phyloP scores from a whole-genome alignment of 148 eudicot species.

The Camellia sinensis region DNA sequence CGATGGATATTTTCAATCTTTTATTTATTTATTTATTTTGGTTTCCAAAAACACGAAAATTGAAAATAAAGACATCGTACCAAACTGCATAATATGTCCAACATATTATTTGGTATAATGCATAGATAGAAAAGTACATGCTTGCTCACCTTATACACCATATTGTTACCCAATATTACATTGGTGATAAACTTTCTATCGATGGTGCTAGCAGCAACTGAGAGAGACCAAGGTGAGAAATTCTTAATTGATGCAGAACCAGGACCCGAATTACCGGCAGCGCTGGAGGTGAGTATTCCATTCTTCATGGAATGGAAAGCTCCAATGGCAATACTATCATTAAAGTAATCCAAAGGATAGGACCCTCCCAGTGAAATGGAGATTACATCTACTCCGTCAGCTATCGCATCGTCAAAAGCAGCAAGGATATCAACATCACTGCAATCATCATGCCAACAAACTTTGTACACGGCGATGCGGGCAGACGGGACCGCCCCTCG shows the following conservation, averaged over 20 bases:
- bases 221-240: slow-evolving; percentile 32
- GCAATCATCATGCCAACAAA: slow-evolving; percentile 24
- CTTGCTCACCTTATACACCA: slow-evolving; percentile 20
- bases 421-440: slow-evolving; percentile 18
- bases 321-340: slow-evolving; percentile 25
- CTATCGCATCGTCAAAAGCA: slow-evolving; percentile 31
- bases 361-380: slow-evolving; percentile 19
- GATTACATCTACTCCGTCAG: slow-evolving; percentile 31
- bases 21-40: no score
- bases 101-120: no score
- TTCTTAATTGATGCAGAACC: not conserved
- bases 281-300: slow-evolving; percentile 26
- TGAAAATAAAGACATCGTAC: no score
- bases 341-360: not conserved
- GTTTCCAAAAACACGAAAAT: no score
- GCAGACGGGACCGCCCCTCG: slow-evolving; percentile 43
- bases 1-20: no score
- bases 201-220: slow-evolving; percentile 34
- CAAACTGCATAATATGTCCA: no score
- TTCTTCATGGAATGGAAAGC: slow-evolving; percentile 26
- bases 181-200: slow-evolving; percentile 31
- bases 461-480: slow-evolving; percentile 30
- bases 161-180: slow-evolving; percentile 26
- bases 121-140: no score
- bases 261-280: slow-evolving; percentile 31